Conservation (phyloP, 257 asterid species). For the Jasminum sambac region DNA sequence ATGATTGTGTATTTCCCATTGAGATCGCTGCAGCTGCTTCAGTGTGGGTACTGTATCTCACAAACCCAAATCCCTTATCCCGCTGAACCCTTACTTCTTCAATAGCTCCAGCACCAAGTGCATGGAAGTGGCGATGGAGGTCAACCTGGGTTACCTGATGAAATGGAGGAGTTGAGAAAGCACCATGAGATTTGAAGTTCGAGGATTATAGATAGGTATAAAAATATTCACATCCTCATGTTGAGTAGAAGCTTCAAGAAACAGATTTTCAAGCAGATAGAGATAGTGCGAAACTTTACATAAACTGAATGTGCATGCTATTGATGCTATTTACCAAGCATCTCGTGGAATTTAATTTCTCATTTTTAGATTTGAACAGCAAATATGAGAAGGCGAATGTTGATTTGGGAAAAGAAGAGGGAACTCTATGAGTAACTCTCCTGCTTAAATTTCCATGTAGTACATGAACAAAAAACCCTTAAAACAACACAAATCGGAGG, state of each 20-base stretch:
- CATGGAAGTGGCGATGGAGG: constrained; percentile 89
- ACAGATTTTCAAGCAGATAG: background rate
- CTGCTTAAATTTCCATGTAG: background rate
- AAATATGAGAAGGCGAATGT: background rate
- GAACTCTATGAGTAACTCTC: background rate
- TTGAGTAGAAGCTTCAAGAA: background rate
- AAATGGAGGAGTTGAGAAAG: background rate
- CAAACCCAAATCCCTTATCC: constrained; percentile 91
- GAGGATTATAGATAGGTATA: background rate
- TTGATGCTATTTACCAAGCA: background rate
- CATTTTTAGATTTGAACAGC: constrained; percentile 5
- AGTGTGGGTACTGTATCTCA: constrained; percentile 78
- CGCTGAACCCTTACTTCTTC: constrained; percentile 98
- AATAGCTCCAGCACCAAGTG: constrained; percentile 81
- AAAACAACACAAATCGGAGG: background rate
- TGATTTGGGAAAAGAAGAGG: background rate
- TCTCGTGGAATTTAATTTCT: background rate
- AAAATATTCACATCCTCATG: background rate
- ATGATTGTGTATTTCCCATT: constrained; percentile 73
- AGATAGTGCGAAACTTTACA: background rate
- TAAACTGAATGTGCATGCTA: background rate
- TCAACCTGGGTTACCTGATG: constrained; percentile 81
- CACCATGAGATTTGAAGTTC: background rate
- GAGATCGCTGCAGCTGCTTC: constrained; percentile 93
- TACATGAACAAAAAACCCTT: background rate